Conservation (phyloP, 2,329 filamentous ascomycete genomes). For the Emmonsia crescens region DNA sequence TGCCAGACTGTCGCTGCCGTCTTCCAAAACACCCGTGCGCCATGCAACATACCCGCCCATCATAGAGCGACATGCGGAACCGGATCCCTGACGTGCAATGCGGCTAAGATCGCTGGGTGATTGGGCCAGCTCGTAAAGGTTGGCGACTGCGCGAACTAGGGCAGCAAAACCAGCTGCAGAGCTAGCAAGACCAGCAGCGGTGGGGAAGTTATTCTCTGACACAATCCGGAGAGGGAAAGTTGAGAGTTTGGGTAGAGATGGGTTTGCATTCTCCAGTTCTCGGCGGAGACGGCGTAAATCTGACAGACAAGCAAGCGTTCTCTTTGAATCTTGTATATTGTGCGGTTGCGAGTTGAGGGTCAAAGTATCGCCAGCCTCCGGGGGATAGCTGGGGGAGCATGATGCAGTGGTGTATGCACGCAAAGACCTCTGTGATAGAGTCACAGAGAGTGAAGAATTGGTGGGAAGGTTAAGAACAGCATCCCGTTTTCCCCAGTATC, state of each 20-base stretch:
- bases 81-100: constrained; percentile 87
- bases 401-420: constrained; percentile 93
- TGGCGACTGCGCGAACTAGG: constrained; percentile 67
- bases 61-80: constrained; percentile 83
- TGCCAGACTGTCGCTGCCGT: constrained; percentile 79
- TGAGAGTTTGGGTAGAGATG: constrained; percentile 72
- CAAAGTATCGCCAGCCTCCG: constrained; percentile 52
- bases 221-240: constrained; percentile 70
- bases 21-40: constrained; percentile 63
- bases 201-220: constrained; percentile 98
- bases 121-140: constrained; percentile 78
- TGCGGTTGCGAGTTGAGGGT: constrained; percentile 74
- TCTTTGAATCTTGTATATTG: constrained; percentile 67
- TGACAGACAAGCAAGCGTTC: constrained; percentile 89
- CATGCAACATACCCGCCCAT: constrained; percentile 96
- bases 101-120: constrained; percentile 72
- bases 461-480: constrained; percentile 89
- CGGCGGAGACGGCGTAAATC: constrained; percentile 70
- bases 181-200: constrained; percentile 72
- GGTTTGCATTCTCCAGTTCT: constrained; percentile 59
- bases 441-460: constrained; percentile 95
- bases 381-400: constrained; percentile 61
- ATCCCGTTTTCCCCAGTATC: constrained; percentile 96
- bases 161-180: constrained; percentile 57
- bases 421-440: constrained; percentile 84